phyloP scores from a whole-genome alignment of 768 basidiomycete genomes.

The Hebeloma cylindrosporum region DNA sequence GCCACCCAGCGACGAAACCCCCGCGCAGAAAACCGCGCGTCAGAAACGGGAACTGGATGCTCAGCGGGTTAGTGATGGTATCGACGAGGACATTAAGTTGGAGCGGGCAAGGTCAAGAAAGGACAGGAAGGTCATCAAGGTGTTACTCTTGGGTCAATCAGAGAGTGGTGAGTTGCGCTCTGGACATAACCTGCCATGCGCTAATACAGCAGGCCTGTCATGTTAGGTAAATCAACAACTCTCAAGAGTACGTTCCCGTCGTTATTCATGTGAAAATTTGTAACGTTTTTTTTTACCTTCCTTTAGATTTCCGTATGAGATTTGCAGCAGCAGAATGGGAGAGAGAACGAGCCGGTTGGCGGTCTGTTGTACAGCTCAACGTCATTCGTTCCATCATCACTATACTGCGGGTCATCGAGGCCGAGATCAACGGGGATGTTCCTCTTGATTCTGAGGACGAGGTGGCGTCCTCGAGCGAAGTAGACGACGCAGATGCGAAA shows the following conservation, averaged over 20 bases:
- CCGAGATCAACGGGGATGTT: constrained; percentile 46
- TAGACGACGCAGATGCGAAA: constrained; percentile 30
- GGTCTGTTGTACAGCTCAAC: constrained; percentile 77
- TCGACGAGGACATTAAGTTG: constrained; percentile 58
- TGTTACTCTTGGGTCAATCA: constrained; percentile 64
- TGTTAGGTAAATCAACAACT: constrained; percentile 66
- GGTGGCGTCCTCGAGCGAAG: constrained; percentile 19
- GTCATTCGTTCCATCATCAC: constrained; percentile 68
- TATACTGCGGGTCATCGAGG: constrained; percentile 61
- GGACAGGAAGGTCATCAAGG: constrained; percentile 49
- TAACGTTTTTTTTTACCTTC: constrained; percentile 4
- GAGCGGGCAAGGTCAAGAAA: constrained; percentile 45
- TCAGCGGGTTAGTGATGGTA: constrained; percentile 50
- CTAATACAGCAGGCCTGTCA: constrained; percentile 4
- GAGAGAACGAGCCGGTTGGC: constrained; percentile 72
- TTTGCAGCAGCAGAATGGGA: constrained; percentile 64
- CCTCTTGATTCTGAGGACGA: constrained; percentile 37
- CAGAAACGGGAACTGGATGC: constrained; percentile 48
- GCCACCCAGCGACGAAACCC: constrained; percentile 53
- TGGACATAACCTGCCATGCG: constrained; percentile 3
- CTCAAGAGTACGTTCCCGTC: constrained; percentile 51
- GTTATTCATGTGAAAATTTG: neutral
- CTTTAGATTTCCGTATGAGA: constrained; percentile 68
- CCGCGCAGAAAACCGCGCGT: constrained; percentile 47
- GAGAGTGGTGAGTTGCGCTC: constrained; percentile 55